Conservation (phyloP, 495 filamentous ascomycete genomes). For the Rhypophila decipiens region DNA sequence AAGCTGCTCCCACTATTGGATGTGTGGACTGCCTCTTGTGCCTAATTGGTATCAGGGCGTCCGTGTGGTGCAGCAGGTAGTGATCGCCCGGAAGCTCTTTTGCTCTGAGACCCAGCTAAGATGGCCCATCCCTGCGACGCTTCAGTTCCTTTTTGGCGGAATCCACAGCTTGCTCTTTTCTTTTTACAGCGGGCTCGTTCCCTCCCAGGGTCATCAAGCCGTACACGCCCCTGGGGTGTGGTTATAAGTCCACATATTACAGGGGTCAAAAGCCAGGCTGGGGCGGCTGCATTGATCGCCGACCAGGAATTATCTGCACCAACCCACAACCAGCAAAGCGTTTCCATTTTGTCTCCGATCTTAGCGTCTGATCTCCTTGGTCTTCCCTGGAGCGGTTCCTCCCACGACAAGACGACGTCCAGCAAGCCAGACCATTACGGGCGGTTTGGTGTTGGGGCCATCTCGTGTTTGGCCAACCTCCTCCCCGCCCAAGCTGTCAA, state of each 20-base stretch:
- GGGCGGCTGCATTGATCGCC: conserved; percentile 24
- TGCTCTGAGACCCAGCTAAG: not conserved
- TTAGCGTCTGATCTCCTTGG: conserved; percentile 19
- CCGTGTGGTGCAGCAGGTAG: conserved; percentile 8
- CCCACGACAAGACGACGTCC: not conserved
- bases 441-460: not conserved
- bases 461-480: not conserved
- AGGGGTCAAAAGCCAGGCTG: not conserved
- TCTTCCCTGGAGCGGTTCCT: not conserved
- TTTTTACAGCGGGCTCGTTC: conserved; percentile 7
- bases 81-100: conserved; percentile 12
- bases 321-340: conserved; percentile 16
- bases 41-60: conserved; percentile 14
- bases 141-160: not conserved
- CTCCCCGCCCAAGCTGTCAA: not conserved
- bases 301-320: conserved; percentile 18
- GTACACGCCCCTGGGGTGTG: conserved; percentile 12
- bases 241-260: not conserved
- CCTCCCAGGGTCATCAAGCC: no score
- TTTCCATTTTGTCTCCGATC: conserved; percentile 20
- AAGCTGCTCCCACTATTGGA: conserved; percentile 12
- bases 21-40: conserved; percentile 9
- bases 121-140: not conserved
- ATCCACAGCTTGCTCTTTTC: not conserved
- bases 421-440: not conserved